Evolutionary conservation across 148 eudicot genomes (phyloP), one percentile per base, ranked within the genome.

Genomic region (Pouteria glomerata): DNA sequence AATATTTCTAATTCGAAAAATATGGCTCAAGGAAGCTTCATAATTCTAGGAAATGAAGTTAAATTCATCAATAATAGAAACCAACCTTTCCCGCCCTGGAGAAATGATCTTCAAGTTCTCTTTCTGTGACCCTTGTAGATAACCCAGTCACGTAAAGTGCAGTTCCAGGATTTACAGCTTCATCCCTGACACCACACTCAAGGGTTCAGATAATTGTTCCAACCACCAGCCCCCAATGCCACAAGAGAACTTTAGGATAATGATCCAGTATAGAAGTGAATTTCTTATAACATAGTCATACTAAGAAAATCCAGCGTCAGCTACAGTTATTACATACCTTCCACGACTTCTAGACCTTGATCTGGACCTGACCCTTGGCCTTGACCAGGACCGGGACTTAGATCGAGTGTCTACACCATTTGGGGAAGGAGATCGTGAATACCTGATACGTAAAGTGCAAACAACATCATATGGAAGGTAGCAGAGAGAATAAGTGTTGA

Each of bases 71-170:
- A 31, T n/a, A 31, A 14, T 24, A 60, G 33, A 50, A 39, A 26
- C 78, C 76, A 53, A 95, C 98, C 88, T 95, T 95, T 66, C 98
- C 97, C 59, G 91, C 93, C 83, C 77, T 89, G 62, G 77, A 70
- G 76, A 95, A 95, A 77, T 89, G 96, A 66, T 95, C 96, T 84
- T 91, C 83, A 72, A 95, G 98, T 23, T 95, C 97, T 74, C 90
- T 85, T 62, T 91, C 86, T 14, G 97, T 91, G 42, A 95, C 98
- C 76, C 97, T 88, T 53, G 98, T 88, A 59, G 98, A 91, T 69
- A 95, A 87, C 24, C 98, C 98, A 44, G 98, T 95, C 37, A 95
- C 98, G 73, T 91, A 95, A 3, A 95, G 93, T 30, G 97, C 82
- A 79, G 81, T 89, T 48, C 98, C 98, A 60, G 85, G 90, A 82